Percentiles rank a stretch among this genome's conserved stretches.
Evolutionary conservation across 1,284 basidiomycete genomes (phyloP).

Genomic region (Moesziomyces sp.): DNA sequence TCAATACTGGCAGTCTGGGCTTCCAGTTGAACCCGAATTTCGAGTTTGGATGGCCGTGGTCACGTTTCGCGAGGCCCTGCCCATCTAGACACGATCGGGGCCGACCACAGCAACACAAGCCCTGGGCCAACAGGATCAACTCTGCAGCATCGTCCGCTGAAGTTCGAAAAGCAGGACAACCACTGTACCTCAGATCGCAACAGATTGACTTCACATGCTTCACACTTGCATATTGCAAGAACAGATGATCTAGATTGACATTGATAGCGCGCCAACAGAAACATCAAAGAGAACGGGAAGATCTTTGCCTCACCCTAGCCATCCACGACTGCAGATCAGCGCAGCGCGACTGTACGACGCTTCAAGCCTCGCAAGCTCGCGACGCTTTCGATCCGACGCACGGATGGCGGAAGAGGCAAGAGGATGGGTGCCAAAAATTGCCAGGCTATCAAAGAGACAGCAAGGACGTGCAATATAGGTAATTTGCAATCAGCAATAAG

Average conservation of each 20-base stretch:
- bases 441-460: slow-evolving; percentile 57
- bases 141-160: too few species aligned
- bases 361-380: slow-evolving; percentile 18
- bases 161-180: too few species aligned
- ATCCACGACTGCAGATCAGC: neutral
- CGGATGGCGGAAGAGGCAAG: slow-evolving; percentile 30
- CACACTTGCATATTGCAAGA: too few species aligned
- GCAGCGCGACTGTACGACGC: slow-evolving; percentile 8
- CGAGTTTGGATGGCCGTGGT: slow-evolving; percentile 36
- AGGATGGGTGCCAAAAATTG: slow-evolving; percentile 60
- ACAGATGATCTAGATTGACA: neutral
- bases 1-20: too few species aligned
- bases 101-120: too few species aligned
- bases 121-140: too few species aligned
- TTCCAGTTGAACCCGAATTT: neutral
- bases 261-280: neutral
- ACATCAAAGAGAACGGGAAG: neutral
- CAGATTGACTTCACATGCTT: too few species aligned
- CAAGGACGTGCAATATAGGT: slow-evolving; percentile 63
- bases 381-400: neutral
- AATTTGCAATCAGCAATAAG: slow-evolving; percentile 66
- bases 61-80: neutral
- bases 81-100: too few species aligned
- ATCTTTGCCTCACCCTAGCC: slow-evolving; percentile 25
- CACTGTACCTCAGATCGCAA: too few species aligned